A percentile compares a stretch with the other conserved stretches of the same genome.
phyloP scores from a whole-genome alignment of 2,329 filamentous ascomycete genomes.

The Trichoderma cornu-damae region DNA sequence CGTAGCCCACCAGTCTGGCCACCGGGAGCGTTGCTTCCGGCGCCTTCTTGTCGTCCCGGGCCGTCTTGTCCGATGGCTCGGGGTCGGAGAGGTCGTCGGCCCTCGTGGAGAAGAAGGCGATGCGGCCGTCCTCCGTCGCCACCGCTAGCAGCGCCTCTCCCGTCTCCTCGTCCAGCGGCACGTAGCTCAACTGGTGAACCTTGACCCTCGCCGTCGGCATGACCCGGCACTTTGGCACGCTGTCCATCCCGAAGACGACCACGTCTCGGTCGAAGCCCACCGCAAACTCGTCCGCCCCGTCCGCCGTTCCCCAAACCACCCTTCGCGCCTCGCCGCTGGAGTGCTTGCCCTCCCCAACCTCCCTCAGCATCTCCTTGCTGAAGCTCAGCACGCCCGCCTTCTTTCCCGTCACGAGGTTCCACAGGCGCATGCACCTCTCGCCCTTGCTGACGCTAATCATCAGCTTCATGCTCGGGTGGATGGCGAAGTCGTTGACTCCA shows the following conservation, averaged over 20 bases:
- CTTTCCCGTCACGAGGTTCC: slow-evolving; percentile 95
- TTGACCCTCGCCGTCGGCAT: slow-evolving; percentile 66
- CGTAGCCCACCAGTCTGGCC: slow-evolving; percentile 65
- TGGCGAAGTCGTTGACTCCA: slow-evolving; percentile 92
- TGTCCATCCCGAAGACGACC: slow-evolving; percentile 84
- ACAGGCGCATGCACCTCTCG: slow-evolving; percentile 86
- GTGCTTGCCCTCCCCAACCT: slow-evolving; percentile 71
- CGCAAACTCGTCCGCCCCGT: slow-evolving; percentile 73
- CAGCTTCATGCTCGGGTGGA: slow-evolving; percentile 93
- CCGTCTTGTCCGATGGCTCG: neutral
- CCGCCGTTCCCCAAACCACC: slow-evolving; percentile 72
- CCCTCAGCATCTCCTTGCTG: slow-evolving; percentile 62
- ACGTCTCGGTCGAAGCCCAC: slow-evolving; percentile 84
- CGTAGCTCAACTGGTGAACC: slow-evolving; percentile 74
- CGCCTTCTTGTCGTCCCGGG: slow-evolving; percentile 30
- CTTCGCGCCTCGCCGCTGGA: slow-evolving; percentile 75
- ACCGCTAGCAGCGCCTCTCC: slow-evolving; percentile 58
- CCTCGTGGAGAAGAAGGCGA: slow-evolving; percentile 75
- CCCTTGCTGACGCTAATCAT: slow-evolving; percentile 91
- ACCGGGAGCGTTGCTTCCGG: slow-evolving; percentile 41
- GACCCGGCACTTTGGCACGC: slow-evolving; percentile 69
- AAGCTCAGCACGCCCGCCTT: slow-evolving; percentile 93
- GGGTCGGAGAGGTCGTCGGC: slow-evolving; percentile 40
- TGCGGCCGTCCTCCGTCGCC: slow-evolving; percentile 83
- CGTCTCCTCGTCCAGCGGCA: slow-evolving; percentile 46